Conservation (phyloP, 352 stramenopile genomes). For the Discostella stelligera region DNA sequence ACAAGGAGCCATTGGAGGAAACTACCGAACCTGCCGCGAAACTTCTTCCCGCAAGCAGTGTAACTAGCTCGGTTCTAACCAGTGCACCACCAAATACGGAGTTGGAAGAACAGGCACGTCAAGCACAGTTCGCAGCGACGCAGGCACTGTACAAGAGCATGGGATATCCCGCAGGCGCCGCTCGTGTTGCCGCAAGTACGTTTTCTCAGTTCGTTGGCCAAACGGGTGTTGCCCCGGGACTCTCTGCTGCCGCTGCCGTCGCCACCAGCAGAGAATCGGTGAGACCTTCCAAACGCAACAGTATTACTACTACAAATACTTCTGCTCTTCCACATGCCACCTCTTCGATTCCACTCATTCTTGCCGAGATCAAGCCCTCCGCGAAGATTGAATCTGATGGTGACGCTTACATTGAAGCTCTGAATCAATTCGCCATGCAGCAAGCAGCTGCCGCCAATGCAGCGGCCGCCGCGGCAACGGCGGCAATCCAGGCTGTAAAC, state of each 20-base stretch:
- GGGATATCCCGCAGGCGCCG: slow-evolving; percentile 25
- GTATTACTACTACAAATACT: no score
- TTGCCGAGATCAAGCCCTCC: slow-evolving; percentile 12
- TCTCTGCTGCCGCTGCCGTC: neutral
- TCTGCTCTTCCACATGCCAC: no score
- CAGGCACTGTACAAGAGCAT: slow-evolving; percentile 36
- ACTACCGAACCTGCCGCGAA: neutral
- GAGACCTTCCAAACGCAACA: neutral
- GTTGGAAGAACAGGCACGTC: slow-evolving; percentile 7
- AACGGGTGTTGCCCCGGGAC: slow-evolving; percentile 2
- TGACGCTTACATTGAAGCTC: slow-evolving; percentile 8
- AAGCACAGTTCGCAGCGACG: slow-evolving; percentile 26
- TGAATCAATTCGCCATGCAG: slow-evolving; percentile 41
- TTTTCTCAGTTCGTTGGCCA: slow-evolving; percentile 20
- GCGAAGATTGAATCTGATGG: slow-evolving; percentile 10
- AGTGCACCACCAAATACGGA: neutral
- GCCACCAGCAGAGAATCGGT: neutral
- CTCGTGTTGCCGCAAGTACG: slow-evolving; percentile 23
- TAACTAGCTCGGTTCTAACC: neutral
- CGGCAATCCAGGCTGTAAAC: slow-evolving; percentile 25
- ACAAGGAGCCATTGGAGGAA: no score
- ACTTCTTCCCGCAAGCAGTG: neutral
- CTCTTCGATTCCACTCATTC: neutral
- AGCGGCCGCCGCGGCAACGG: slow-evolving; percentile 25
- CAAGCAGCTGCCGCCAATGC: slow-evolving; percentile 39